A percentile compares a stretch with the other conserved stretches of the same genome.
Conservation (phyloP, 2,329 filamentous ascomycete genomes). For the Pseudofabraea citricarpa region DNA sequence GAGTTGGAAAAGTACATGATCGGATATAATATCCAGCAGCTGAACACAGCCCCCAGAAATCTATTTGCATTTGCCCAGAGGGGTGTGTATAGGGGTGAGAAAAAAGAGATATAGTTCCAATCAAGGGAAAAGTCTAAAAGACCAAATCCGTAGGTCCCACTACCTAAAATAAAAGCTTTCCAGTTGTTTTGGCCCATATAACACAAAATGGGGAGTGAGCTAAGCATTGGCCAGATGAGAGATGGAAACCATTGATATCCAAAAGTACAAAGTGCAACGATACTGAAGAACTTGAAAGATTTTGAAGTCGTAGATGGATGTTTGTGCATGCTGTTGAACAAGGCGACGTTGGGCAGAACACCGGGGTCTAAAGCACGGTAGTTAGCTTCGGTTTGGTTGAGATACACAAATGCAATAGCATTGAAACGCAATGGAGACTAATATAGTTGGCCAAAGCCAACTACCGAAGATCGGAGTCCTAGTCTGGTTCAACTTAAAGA, state of each 20-base stretch:
- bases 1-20: constrained; percentile 7
- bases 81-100: constrained; percentile 54
- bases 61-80: constrained; percentile 73
- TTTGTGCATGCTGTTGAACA: constrained; percentile 28
- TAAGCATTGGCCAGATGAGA: constrained; percentile 25
- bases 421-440: too few species aligned
- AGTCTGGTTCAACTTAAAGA: too few species aligned
- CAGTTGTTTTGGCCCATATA: constrained; percentile 22
- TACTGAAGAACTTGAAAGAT: constrained; percentile 23
- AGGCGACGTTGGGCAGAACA: constrained; percentile 24
- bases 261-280: constrained; percentile 22
- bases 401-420: too few species aligned
- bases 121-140: constrained; percentile 26
- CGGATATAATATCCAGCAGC: constrained; percentile 7
- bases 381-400: too few species aligned
- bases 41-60: constrained; percentile 39
- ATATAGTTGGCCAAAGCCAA: too few species aligned
- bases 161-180: constrained; percentile 27
- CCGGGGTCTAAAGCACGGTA: too few species aligned
- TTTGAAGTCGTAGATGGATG: constrained; percentile 24
- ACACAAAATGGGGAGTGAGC: constrained; percentile 18
- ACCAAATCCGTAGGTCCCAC: constrained; percentile 24
- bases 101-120: constrained; percentile 7
- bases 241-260: constrained; percentile 29
- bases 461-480: too few species aligned